A percentile compares a stretch with the other conserved stretches of the same genome.
Evolutionary conservation across 2,329 filamentous ascomycete genomes (phyloP).

Genomic region (Exophiala phaeomuriformis): DNA sequence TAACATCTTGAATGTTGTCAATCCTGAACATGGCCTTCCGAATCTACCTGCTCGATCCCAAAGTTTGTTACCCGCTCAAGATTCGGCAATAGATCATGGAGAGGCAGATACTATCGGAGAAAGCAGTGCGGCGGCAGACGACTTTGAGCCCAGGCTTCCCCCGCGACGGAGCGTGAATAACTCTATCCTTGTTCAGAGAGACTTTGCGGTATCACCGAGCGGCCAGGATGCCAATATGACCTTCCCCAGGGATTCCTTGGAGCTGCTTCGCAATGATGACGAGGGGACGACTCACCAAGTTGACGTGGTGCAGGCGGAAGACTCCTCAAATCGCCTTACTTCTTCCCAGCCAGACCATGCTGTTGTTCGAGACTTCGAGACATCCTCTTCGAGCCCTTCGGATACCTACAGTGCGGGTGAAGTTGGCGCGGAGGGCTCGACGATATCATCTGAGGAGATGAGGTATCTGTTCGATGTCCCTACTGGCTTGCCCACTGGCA

Average conservation of each 20-base stretch:
- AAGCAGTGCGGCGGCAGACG: constrained; percentile 1
- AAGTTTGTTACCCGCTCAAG: constrained; percentile 9
- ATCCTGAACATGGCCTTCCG: constrained; percentile 9
- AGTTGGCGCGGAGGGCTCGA: neutral
- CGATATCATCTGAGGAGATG: neutral
- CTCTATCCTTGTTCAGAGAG: constrained; percentile 11
- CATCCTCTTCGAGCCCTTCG: neutral
- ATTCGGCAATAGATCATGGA: neutral
- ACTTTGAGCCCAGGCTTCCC: constrained; percentile 5
- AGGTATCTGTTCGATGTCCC: neutral
- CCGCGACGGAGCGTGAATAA: constrained; percentile 11
- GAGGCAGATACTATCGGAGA: constrained; percentile 3
- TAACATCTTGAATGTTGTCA: constrained; percentile 28
- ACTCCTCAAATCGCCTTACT: neutral
- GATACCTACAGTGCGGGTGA: neutral
- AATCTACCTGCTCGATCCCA: constrained; percentile 14
- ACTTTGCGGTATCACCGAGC: constrained; percentile 1
- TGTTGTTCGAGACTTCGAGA: neutral
- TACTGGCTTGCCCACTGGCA: neutral
- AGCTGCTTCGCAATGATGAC: too few relatives aligned
- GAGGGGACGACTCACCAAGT: too few relatives aligned
- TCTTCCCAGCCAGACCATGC: neutral
- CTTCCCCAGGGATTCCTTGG: neutral
- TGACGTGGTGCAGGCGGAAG: neutral
- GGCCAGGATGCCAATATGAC: neutral